Conservation (phyloP, 1,284 basidiomycete genomes). For the Cryptococcus sp. region DNA sequence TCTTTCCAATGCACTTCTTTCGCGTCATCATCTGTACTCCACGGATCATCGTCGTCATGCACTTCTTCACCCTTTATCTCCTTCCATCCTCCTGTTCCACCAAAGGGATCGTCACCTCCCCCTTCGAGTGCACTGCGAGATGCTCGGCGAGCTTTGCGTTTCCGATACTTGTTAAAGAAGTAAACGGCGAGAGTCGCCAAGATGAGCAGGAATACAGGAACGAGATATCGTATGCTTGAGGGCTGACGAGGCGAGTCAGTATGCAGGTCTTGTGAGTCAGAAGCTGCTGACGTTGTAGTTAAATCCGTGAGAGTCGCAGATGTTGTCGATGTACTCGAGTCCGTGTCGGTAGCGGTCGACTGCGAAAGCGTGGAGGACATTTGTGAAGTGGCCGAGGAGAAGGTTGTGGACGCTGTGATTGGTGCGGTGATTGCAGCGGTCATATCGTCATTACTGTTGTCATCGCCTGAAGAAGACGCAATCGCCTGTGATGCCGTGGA, state of each 20-base stretch:
- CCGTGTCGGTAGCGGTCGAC: constrained; percentile 1
- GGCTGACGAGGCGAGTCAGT: constrained; percentile 12
- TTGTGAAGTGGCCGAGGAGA: background rate
- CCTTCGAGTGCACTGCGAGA: constrained; percentile 2
- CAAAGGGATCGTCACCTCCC: constrained; percentile 1
- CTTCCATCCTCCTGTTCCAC: constrained; percentile 15
- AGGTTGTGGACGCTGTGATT: background rate
- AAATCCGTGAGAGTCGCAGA: background rate
- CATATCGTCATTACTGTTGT: background rate
- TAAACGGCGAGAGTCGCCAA: constrained; percentile 21
- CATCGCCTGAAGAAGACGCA: background rate
- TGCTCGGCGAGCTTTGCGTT: constrained; percentile 6
- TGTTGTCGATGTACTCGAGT: background rate
- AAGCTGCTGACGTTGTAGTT: background rate
- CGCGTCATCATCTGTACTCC: constrained; percentile 5
- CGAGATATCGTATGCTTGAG: constrained; percentile 20
- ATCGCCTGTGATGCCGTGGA: background rate
- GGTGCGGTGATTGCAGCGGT: background rate
- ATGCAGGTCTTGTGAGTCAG: background rate
- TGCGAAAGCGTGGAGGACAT: background rate
- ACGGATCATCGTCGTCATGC: constrained; percentile 16
- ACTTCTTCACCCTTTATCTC: constrained; percentile 9
- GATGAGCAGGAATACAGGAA: constrained; percentile 29
- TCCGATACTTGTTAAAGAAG: constrained; percentile 16
- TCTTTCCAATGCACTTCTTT: constrained; percentile 5